Percentiles rank a stretch among this genome's conserved stretches.
Evolutionary conservation across 2,329 filamentous ascomycete genomes (phyloP).

Genomic region (Fusarium algeriense): DNA sequence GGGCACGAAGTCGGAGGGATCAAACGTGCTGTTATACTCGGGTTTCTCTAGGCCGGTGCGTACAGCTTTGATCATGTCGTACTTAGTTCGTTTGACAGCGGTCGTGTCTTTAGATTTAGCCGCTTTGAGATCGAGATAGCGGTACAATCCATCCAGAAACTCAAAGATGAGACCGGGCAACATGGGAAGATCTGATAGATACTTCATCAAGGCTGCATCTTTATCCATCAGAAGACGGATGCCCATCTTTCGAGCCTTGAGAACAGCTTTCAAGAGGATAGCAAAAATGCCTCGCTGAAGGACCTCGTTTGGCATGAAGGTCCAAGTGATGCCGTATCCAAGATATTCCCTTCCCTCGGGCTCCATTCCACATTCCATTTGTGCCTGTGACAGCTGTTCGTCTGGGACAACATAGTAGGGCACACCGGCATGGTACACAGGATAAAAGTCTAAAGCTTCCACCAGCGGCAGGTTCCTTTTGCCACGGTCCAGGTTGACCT

Average conservation of each 20-base stretch:
- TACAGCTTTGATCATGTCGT: constrained; percentile 52
- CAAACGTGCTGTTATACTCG: not conserved
- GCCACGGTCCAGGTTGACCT: constrained; percentile 49
- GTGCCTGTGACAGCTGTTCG: not conserved
- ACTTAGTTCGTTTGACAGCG: constrained; percentile 40
- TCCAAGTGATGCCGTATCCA: constrained; percentile 52
- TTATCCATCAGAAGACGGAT: constrained; percentile 50
- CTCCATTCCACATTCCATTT: not conserved
- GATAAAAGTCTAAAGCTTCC: constrained; percentile 52
- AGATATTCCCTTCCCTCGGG: not conserved
- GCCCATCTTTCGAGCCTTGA: constrained; percentile 50
- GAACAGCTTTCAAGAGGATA: constrained; percentile 51
- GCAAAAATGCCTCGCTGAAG: constrained; percentile 52
- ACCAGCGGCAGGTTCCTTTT: constrained; percentile 29
- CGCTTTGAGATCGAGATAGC: constrained; percentile 43
- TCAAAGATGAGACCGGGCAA: constrained; percentile 45
- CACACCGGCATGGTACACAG: constrained; percentile 49
- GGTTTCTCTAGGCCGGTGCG: constrained; percentile 42
- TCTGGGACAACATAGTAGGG: constrained; percentile 22
- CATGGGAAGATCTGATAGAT: constrained; percentile 48
- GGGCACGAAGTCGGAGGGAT: not conserved
- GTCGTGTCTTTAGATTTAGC: not conserved
- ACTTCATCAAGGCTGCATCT: constrained; percentile 48
- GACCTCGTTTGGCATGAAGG: constrained; percentile 36
- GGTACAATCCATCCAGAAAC: constrained; percentile 53